Base-by-base conservation (phyloP, 345 rosid genomes). In the Eucalyptus curtisii region DNA sequence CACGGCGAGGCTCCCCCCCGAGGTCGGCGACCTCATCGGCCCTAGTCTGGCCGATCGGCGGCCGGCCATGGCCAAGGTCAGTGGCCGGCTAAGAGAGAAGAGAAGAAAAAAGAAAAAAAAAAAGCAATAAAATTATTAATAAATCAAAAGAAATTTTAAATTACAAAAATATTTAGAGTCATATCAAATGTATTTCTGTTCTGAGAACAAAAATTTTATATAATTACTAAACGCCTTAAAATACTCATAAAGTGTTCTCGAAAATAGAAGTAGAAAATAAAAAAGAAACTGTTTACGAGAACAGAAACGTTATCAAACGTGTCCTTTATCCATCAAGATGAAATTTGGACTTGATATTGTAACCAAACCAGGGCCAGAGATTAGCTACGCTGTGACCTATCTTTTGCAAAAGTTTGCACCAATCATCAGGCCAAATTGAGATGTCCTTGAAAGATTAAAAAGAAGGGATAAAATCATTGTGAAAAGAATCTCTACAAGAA, bases 31-130 rank as follows among this genome's bases (percentile, higher is more conserved):
- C 20, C 53, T 50, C 2, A 7, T 50, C 3, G 1, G 3, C 53
- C 53, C 0, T 16, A 2, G 19, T 16, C 1, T 6, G 20, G 53
- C 1, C 3, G 0, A 1, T 16, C 1, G 1, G 1, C 1, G 3
- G 14, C 7, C 2, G 7, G 7, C 50, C 16, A 13, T 14, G 50
- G 17, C 52, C 52, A 15, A 49, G 52, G 52, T 49, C 0, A 0
- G 1, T 4, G 2, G 5, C 1, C 0, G 1, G 25, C 57, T 52
- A 52, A 52, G 20, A 52, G 24, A 52, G 57, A 52, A 25, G 57
- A 52, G 10, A 52, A 52, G 24, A 52, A 52, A 52, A 50, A 50
- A 50, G 1, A 16, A 50, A 49, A 15, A 6, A 49, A 16, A 17
- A 3, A 17, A 1, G 25, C 1, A 3, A 52, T 7, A 52, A 52